These are phyloP conservation scores for Candida gigantensis DNA, from an alignment of 1,139 yeast species.

Conservation along the genomic window DNA sequence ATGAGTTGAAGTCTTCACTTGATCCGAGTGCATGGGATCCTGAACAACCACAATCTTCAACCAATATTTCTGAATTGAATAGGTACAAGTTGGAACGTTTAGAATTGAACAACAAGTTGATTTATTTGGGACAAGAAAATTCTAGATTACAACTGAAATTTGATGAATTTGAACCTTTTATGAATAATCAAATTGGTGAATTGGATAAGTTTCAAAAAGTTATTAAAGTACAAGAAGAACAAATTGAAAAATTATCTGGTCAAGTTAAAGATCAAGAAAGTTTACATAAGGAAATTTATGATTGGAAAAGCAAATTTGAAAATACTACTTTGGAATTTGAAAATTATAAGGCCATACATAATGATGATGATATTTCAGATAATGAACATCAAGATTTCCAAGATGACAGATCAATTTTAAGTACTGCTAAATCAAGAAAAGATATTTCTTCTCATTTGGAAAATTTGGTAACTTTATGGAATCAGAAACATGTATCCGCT, in stretches of 20 bases:
- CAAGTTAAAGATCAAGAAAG: constrained; percentile 48
- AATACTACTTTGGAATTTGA: constrained; percentile 47
- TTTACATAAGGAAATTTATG: constrained; percentile 47
- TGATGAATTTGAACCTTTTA: constrained; percentile 52
- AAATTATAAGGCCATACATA: constrained; percentile 40
- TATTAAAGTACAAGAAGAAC: constrained; percentile 54
- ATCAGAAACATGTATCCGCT: constrained; percentile 13
- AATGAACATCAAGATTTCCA: constrained; percentile 23
- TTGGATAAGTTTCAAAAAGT: constrained; percentile 55
- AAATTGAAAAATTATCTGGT: constrained; percentile 41
- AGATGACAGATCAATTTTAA: constrained; percentile 27
- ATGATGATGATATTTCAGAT: constrained; percentile 34
- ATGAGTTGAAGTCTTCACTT: constrained; percentile 36
- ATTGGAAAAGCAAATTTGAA: constrained; percentile 49
- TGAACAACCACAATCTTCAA: constrained; percentile 21
- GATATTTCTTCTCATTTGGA: constrained; percentile 44
- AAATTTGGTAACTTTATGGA: constrained; percentile 41
- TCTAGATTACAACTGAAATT: constrained; percentile 39
- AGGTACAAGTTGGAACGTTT: constrained; percentile 43
- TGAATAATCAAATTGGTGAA: constrained; percentile 57
- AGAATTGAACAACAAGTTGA: constrained; percentile 47
- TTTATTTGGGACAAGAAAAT: constrained; percentile 52
- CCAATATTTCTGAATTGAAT: constrained; percentile 36
- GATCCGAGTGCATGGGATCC: constrained; percentile 35
- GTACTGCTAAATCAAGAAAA: constrained; percentile 30